Conservation (phyloP, 2,329 filamentous ascomycete genomes). For the Aspergillus proliferans region DNA sequence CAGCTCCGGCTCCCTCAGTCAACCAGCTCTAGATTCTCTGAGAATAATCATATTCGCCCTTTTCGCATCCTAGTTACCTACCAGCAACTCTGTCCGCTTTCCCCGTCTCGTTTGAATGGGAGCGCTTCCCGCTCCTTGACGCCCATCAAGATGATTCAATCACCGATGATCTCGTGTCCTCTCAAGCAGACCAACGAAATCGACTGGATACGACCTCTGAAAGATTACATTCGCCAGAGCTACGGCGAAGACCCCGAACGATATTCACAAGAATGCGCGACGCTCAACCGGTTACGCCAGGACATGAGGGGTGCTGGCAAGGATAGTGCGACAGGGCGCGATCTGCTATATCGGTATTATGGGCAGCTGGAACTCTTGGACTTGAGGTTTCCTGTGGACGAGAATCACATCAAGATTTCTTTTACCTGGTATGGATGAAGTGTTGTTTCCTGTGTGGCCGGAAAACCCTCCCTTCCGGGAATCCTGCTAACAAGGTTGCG, state of each 20-base stretch:
- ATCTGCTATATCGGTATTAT: constrained; percentile 94
- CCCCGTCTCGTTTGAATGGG: constrained; percentile 22
- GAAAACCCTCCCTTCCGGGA: too few relatives aligned
- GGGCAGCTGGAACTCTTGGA: constrained; percentile 93
- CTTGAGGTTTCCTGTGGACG: constrained; percentile 90
- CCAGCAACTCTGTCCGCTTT: constrained; percentile 1
- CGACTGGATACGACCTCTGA: constrained; percentile 90
- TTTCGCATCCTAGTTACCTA: not conserved
- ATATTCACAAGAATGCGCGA: constrained; percentile 91
- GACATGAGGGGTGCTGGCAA: constrained; percentile 97
- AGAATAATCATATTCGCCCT: not conserved
- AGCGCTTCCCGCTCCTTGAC: constrained; percentile 29
- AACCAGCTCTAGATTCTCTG: too few relatives aligned
- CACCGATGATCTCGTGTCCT: constrained; percentile 91
- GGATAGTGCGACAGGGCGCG: constrained; percentile 87
- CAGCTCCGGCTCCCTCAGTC: too few relatives aligned
- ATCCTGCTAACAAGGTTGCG: constrained; percentile 1
- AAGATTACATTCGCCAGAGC: constrained; percentile 84
- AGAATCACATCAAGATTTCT: constrained; percentile 97
- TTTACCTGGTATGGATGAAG: constrained; percentile 74
- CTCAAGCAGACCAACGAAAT: constrained; percentile 94
- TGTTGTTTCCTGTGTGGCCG: not conserved
- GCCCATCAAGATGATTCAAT: constrained; percentile 61
- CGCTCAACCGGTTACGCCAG: constrained; percentile 88
- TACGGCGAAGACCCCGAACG: constrained; percentile 96